Evolutionary conservation across 2,329 filamentous ascomycete species (phyloP).

Genomic region (Exophiala mesophila): DNA sequence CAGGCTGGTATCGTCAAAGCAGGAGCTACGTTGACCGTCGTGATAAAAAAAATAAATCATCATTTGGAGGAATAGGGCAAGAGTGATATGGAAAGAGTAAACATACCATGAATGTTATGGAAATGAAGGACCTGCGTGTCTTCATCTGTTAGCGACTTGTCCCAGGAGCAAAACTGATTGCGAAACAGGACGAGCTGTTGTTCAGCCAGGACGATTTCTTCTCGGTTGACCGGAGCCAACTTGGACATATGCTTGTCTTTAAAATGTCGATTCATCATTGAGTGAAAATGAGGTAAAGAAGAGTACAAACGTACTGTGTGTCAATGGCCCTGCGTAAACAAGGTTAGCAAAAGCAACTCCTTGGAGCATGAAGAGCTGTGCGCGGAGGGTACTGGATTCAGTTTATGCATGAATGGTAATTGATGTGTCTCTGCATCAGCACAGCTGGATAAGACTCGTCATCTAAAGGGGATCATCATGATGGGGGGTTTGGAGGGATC

Average conservation of each 20-base stretch:
- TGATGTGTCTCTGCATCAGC: constrained; percentile 56
- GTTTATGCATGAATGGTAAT: constrained; percentile 59
- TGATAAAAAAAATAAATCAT: constrained; percentile 67
- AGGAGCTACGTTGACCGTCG: constrained; percentile 82
- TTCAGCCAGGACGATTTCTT: constrained; percentile 46
- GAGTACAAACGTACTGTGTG: too few species aligned
- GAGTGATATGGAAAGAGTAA: constrained; percentile 7
- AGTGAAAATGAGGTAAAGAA: constrained; percentile 28
- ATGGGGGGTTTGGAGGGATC: constrained; percentile 20
- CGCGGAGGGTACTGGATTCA: constrained; percentile 28
- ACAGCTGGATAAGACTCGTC: constrained; percentile 61
- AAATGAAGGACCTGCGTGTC: too few species aligned
- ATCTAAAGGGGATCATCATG: constrained; percentile 53
- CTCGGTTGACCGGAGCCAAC: constrained; percentile 46
- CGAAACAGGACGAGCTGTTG: not conserved
- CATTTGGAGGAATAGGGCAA: constrained; percentile 43
- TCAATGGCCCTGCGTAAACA: too few species aligned
- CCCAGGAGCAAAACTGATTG: not conserved
- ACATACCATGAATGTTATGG: too few species aligned
- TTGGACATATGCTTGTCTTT: constrained; percentile 99
- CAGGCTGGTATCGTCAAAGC: constrained; percentile 74
- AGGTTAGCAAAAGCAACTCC: too few species aligned
- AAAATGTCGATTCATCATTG: constrained; percentile 76
- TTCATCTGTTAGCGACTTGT: too few species aligned
- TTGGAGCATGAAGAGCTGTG: too few species aligned